Evolutionary conservation across 2,329 filamentous ascomycete genomes (phyloP).

Genomic region (Purpureocillium lavendulum): DNA sequence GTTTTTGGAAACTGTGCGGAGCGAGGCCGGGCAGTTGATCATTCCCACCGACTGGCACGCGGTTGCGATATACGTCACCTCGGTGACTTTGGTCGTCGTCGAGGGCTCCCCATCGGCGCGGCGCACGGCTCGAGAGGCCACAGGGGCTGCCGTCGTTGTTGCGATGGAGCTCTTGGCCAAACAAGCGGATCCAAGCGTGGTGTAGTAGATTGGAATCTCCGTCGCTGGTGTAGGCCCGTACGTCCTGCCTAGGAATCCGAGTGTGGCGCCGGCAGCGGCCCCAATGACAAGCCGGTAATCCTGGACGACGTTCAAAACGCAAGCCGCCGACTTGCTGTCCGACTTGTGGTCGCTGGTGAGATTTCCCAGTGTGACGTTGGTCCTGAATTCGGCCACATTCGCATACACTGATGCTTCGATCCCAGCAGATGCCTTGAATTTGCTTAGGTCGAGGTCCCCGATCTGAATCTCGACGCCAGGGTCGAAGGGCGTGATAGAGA

Average conservation of each 20-base stretch:
- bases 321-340: slow-evolving; percentile 31
- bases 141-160: too few species aligned
- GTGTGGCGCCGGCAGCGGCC: slow-evolving; percentile 42
- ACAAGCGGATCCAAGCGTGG: slow-evolving; percentile 26
- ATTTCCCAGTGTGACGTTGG: slow-evolving; percentile 35
- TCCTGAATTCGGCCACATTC: slow-evolving; percentile 44
- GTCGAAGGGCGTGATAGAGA: slow-evolving; percentile 13
- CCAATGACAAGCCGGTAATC: slow-evolving; percentile 44
- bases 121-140: slow-evolving; percentile 7
- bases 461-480: background rate
- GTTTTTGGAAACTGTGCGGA: slow-evolving; percentile 34
- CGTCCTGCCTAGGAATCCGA: slow-evolving; percentile 30
- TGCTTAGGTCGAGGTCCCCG: slow-evolving; percentile 10
- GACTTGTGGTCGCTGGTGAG: slow-evolving; percentile 15
- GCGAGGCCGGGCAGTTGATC: slow-evolving; percentile 40
- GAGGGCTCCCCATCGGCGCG: slow-evolving; percentile 26
- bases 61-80: slow-evolving; percentile 30
- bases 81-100: slow-evolving; percentile 22
- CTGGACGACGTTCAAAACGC: slow-evolving; percentile 36
- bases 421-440: slow-evolving; percentile 28
- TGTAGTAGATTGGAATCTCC: slow-evolving; percentile 43
- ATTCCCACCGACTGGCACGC: slow-evolving; percentile 32
- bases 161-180: too few species aligned
- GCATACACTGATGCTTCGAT: slow-evolving; percentile 40
- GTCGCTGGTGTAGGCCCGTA: slow-evolving; percentile 42